A percentile compares a stretch with the other conserved stretches of the same genome.
phyloP scores from a whole-genome alignment of 2,329 filamentous ascomycete species.

The Hypoxylon sp. region DNA sequence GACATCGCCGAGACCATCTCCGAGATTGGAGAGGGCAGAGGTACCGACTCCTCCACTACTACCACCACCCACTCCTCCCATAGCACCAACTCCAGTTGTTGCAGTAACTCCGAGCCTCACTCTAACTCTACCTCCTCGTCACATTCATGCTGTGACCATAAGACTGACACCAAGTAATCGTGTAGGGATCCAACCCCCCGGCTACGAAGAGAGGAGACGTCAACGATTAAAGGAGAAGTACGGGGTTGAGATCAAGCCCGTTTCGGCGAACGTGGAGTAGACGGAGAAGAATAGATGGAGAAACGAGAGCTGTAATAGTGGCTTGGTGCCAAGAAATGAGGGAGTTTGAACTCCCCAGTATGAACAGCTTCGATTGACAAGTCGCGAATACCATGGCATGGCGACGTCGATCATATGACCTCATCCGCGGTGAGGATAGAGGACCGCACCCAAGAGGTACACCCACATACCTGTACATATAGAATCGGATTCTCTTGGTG shows the following conservation, averaged over 20 bases:
- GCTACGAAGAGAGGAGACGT: constrained; percentile 87
- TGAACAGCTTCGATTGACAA: background rate
- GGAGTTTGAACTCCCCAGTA: background rate
- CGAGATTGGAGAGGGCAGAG: constrained; percentile 88
- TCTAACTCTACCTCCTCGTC: background rate
- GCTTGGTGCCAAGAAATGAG: background rate
- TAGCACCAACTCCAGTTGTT: background rate
- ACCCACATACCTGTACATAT: constrained; percentile 52
- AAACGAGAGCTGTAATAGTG: constrained; percentile 2
- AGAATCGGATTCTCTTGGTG: constrained; percentile 44
- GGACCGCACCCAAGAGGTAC: constrained; percentile 12
- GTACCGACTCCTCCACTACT: constrained; percentile 63
- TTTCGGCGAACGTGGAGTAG: constrained; percentile 66
- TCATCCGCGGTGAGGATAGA: constrained; percentile 10
- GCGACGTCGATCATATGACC: constrained; percentile 6
- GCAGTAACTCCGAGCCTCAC: background rate
- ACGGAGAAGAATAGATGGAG: constrained; percentile 52
- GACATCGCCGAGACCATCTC: constrained; percentile 84
- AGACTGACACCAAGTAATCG: constrained; percentile 15
- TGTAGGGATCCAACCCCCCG: constrained; percentile 82
- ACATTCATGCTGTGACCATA: background rate
- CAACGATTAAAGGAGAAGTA: constrained; percentile 89
- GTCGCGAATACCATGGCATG: constrained; percentile 1
- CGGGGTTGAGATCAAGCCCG: constrained; percentile 84
- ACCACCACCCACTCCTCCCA: constrained; percentile 7